Evolutionary conservation across 2,329 filamentous ascomycete species (phyloP).

Genomic region (Hymenotorrendiella dingleyae): DNA sequence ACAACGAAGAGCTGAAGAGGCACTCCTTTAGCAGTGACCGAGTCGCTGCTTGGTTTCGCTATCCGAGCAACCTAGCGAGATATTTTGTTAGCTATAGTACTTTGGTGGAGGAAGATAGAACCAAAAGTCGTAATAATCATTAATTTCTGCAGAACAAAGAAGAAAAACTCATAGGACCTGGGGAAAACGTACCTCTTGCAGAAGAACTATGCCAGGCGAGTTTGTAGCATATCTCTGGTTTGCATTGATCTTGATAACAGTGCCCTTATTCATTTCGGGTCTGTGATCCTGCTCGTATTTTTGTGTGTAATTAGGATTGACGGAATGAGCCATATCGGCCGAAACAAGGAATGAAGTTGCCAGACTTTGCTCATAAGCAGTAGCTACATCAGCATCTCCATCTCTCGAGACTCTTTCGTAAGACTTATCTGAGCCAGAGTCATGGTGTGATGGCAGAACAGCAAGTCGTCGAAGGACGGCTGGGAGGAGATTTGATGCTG

Average conservation of each 20-base stretch:
- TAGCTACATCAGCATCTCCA: slow-evolving; percentile 57
- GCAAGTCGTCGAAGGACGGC: slow-evolving; percentile 82
- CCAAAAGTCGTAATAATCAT: no score
- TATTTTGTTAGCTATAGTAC: neutral
- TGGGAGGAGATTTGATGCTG: slow-evolving; percentile 86
- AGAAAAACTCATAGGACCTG: neutral
- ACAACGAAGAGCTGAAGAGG: slow-evolving; percentile 95
- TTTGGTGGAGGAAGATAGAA: no score
- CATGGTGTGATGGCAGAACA: slow-evolving; percentile 56
- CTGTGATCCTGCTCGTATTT: slow-evolving; percentile 92
- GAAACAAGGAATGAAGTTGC: slow-evolving; percentile 89
- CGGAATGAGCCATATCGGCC: slow-evolving; percentile 94
- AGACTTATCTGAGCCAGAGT: slow-evolving; percentile 52
- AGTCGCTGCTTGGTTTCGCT: slow-evolving; percentile 44
- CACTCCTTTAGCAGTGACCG: slow-evolving; percentile 55
- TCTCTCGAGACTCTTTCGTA: slow-evolving; percentile 53
- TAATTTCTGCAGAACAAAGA: no score
- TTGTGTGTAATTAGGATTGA: slow-evolving; percentile 87
- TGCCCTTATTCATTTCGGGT: slow-evolving; percentile 93
- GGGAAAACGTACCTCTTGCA: slow-evolving; percentile 57
- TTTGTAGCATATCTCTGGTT: slow-evolving; percentile 97
- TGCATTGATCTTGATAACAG: slow-evolving; percentile 96
- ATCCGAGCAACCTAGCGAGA: slow-evolving; percentile 49
- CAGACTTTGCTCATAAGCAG: slow-evolving; percentile 89
- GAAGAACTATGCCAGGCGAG: slow-evolving; percentile 84